phyloP scores from a whole-genome alignment of 805 yeast genomes.

The Saccharomycopsis selenospora region DNA sequence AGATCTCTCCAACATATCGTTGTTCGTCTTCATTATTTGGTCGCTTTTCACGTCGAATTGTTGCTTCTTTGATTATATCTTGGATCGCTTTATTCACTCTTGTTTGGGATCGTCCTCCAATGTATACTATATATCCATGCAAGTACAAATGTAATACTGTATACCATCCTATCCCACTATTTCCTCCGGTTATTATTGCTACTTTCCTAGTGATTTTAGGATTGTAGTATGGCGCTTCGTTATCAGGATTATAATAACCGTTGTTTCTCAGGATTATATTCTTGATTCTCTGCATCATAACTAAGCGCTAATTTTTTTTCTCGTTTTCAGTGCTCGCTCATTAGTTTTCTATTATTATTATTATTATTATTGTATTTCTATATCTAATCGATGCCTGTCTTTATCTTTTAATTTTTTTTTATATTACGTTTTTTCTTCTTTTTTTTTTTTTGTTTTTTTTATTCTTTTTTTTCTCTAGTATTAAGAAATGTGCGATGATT shows the following conservation, averaged over 20 bases:
- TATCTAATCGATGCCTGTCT: no score
- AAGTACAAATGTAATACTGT: conserved; percentile 68
- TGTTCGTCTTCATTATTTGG: conserved; percentile 17
- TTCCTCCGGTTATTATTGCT: conserved; percentile 76
- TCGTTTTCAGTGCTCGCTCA: no score
- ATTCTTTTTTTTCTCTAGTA: no score
- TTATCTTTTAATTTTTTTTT: no score
- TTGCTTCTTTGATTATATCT: conserved; percentile 50
- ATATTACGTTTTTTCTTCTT: no score
- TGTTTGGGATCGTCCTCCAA: conserved; percentile 60
- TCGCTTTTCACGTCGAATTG: conserved; percentile 23
- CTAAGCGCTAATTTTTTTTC: no score
- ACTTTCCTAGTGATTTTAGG: conserved; percentile 50
- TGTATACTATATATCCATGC: conserved; percentile 70
- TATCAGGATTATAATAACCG: conserved; percentile 38
- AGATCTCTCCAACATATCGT: conserved; percentile 42
- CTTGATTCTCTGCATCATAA: no score
- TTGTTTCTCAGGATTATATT: no score
- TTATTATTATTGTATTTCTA: no score
- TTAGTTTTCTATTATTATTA: no score
- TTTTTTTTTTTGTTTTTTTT: no score
- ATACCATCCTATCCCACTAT: conserved; percentile 73
- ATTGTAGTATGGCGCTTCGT: conserved; percentile 49
- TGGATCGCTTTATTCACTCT: conserved; percentile 51
- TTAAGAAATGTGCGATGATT: no score